Base-by-base conservation (phyloP, 257 asterid species). In the Solanum piurae region DNA sequence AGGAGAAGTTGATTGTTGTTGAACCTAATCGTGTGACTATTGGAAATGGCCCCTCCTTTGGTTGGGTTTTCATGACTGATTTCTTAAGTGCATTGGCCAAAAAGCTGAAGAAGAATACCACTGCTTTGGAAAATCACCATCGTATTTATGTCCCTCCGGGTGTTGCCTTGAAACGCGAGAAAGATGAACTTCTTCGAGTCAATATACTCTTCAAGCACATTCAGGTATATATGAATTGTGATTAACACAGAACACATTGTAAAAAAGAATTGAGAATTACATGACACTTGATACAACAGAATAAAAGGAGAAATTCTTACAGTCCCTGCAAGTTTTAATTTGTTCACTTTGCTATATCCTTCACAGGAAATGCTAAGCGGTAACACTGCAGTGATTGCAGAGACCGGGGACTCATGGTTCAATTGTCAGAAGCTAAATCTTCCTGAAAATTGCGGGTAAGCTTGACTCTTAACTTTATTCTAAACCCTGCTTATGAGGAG, bases 111-210 rank as follows among this genome's bases (percentile, higher is more conserved):
- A 87, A 86, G 16, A 89, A 89, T 71, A 60, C 37, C 82, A 89
- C 91, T 3, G 91, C 90, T 13, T 55, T 87, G 90, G 91, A 89
- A 83, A 89, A 89, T 62, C 87, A 88, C 36, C 83, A 49, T 33
- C 86, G 91, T 46, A 89, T 89, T 29, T 89, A 87, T 85, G 89
- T 89, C 66, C 91, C 91, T 89, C 86, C 88, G 5, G 91, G 91
- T 21, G 69, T 87, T 72, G 89, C 89, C 42, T 84, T 89, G 37
- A 87, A 71, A 72, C 86, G 86, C 2, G 89, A 60, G 83, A 58
- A 87, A 8, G 69, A 87, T 86, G 91, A 89, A 71, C 90, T 86
- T 29, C 90, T 89, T 40, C 86, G 91, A 87, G 90, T 89, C 29
- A 89, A 89, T 71, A 88, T 89, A 52, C 88, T 89, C 72, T 89